Base-by-base conservation (phyloP, 108 stramenopile genomes). In the Seminavis robusta region DNA sequence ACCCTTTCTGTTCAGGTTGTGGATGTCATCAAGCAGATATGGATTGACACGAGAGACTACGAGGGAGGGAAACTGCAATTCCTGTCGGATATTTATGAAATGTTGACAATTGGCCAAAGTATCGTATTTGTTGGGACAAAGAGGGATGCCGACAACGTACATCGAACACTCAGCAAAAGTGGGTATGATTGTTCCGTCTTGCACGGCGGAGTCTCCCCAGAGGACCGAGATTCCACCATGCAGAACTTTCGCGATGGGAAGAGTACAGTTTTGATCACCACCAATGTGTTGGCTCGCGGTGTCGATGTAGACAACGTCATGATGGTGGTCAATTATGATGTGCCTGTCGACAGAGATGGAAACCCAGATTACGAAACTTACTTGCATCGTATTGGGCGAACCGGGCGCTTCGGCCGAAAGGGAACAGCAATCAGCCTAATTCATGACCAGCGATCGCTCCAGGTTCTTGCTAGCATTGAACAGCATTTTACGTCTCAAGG, bases 261-360 rank as follows among this genome's bases (percentile, higher is more conserved):
- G 63, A 76, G 66, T 60, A 98, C 91, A 68, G 97, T 98, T 17
- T 71, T 98, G 29, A 94, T 98, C 47, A 96, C 97, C 4, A 98
- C 97, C 27, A 98, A 98, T 64, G 95, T 96, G 9, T 62, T 98
- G 60, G 94, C 97, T 8, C 88, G 97, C 42, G 97, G 97, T 47
- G 95, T 98, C 16, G 97, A 98, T 80, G 92, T 98, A 1, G 94
- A 95, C 47, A 95, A 93, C 48, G 97, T 98, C 16, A 90, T 90
- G 46, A 63, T 98, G 23, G 97, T 98, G 25, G 88, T 98, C 23
- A 98, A 98, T 69, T 98, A 96, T 62, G 95, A 98, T 73, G 78
- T 95, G 48, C 97, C 97, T 3, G 66, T 77, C 23, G 77, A 79
- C 32, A 78, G 61, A 44, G 73, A 87, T 40, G 65, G 74, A 15